phyloP scores from a whole-genome alignment of 202 grass and related monocot species.

The Saccharum hybrid region DNA sequence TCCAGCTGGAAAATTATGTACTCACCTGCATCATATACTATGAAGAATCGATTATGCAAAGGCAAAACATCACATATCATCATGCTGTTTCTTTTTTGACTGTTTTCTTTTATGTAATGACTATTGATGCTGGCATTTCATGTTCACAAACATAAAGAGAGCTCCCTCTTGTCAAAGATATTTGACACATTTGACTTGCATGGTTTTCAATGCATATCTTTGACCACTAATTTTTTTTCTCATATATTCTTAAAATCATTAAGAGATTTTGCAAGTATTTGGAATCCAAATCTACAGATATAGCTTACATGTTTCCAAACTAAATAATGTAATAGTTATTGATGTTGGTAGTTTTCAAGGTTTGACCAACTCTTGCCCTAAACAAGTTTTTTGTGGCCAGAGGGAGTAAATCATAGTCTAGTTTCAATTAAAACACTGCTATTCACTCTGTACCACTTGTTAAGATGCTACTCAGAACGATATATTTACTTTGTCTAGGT shows the following conservation, averaged over 20 bases:
- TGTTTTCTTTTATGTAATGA: constrained; percentile 9
- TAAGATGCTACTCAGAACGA: not conserved
- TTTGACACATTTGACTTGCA: not conserved
- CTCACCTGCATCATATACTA: not conserved
- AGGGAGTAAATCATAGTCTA: constrained; percentile 19
- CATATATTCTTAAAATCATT: not conserved
- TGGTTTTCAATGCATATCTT: not conserved
- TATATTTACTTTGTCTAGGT: not conserved
- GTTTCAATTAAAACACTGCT: not conserved
- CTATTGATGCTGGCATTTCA: not conserved
- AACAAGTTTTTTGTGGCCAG: not conserved
- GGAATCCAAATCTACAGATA: not conserved
- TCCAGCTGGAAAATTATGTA: not conserved
- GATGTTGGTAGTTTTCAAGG: not conserved
- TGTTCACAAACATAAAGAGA: not conserved
- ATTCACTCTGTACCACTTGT: not conserved
- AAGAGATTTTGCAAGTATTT: not conserved
- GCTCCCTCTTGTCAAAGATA: not conserved
- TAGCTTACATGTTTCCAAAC: constrained; percentile 3
- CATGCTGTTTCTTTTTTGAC: not conserved
- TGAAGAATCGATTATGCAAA: not conserved
- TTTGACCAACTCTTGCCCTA: not conserved
- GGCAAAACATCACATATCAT: not conserved
- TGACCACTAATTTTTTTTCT: not conserved
- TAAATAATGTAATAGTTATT: not conserved